These are phyloP conservation scores for Fusarium circinatum DNA, from an alignment of 2,329 filamentous ascomycete species.

Conservation along the genomic window DNA sequence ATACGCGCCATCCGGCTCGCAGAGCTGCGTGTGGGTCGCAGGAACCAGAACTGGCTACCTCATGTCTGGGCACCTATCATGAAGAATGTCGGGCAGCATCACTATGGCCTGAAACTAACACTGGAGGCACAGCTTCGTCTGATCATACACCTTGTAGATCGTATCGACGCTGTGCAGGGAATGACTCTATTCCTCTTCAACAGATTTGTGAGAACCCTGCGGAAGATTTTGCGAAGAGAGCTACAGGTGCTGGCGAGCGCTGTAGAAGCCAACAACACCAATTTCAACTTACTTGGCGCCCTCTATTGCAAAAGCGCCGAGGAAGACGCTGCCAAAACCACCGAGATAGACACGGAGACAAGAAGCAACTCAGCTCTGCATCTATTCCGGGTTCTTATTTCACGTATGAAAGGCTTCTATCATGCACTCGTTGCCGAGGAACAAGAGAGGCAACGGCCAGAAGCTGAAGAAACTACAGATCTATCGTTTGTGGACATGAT, in stretches of 20 bases:
- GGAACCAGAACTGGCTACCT: slow-evolving; percentile 43
- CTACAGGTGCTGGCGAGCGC: slow-evolving; percentile 33
- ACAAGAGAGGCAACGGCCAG: slow-evolving; percentile 29
- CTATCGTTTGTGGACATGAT: slow-evolving; percentile 49
- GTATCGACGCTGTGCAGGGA: slow-evolving; percentile 43
- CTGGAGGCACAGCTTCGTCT: slow-evolving; percentile 46
- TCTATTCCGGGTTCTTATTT: slow-evolving; percentile 35
- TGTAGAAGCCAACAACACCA: slow-evolving; percentile 18
- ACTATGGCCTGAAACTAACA: slow-evolving; percentile 42
- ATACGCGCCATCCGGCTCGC: slow-evolving; percentile 47
- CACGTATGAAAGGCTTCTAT: slow-evolving; percentile 45
- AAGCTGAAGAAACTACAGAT: slow-evolving; percentile 30
- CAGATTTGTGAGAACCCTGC: slow-evolving; percentile 39
- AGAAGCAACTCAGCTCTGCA: slow-evolving; percentile 9
- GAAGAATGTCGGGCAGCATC: slow-evolving; percentile 48
- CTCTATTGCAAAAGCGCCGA: slow-evolving; percentile 31
- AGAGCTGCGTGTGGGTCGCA: slow-evolving; percentile 39
- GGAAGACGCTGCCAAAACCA: slow-evolving; percentile 7
- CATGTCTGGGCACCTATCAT: slow-evolving; percentile 50
- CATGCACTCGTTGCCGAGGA: slow-evolving; percentile 42
- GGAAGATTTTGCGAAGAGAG: slow-evolving; percentile 44
- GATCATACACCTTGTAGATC: slow-evolving; percentile 42
- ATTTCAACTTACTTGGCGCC: slow-evolving; percentile 20
- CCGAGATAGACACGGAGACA: slow-evolving; percentile 1
- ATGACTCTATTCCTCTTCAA: slow-evolving; percentile 38